Conservation (phyloP, 805 yeast species). For the Ogataea sp. region DNA sequence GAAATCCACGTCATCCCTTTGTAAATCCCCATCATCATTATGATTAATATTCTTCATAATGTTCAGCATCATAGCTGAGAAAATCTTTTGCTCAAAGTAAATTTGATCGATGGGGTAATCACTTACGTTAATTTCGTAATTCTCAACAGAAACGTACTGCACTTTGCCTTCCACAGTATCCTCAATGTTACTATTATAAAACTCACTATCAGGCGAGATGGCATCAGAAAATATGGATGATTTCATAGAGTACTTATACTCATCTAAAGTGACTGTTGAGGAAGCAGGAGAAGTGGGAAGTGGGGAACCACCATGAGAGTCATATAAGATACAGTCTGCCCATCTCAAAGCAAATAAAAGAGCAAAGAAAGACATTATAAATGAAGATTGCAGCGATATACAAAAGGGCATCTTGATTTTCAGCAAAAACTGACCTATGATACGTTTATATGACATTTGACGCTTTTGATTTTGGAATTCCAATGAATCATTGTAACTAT, state of each 20-base stretch:
- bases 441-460: slow-evolving; percentile 11
- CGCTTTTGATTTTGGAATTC: too few species aligned
- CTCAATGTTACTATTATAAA: too few species aligned
- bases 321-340: neutral
- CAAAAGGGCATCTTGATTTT: slow-evolving; percentile 31
- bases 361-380: neutral
- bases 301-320: neutral
- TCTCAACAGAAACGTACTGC: neutral
- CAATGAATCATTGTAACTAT: slow-evolving; percentile 1
- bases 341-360: neutral
- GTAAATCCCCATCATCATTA: too few species aligned
- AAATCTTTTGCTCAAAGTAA: neutral
- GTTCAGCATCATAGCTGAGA: neutral
- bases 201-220: too few species aligned
- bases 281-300: too few species aligned
- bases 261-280: neutral
- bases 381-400: slow-evolving; percentile 1
- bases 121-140: neutral
- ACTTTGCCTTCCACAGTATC: neutral
- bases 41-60: neutral
- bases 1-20: too few species aligned
- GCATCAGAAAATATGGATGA: neutral
- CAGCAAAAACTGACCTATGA: slow-evolving; percentile 23
- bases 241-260: neutral
- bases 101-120: neutral